Conservation (phyloP, 73 alveolate genomes). For the Paraurostyla sp. region DNA sequence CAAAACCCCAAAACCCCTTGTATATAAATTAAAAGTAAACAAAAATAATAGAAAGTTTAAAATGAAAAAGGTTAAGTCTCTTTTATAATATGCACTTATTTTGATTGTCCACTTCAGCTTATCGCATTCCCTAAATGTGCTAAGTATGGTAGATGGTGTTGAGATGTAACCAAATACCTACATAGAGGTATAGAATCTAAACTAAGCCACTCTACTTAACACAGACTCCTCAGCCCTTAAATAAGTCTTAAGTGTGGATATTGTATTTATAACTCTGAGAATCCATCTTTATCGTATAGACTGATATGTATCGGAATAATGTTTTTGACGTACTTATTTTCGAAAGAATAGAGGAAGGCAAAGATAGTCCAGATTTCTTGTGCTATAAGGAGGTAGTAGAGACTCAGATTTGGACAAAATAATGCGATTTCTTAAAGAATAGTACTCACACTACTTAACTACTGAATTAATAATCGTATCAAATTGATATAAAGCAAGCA, state of each 20-base stretch:
- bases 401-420: neutral
- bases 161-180: neutral
- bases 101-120: too few species aligned
- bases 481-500: neutral
- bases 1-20: too few species aligned
- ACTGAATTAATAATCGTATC: slow-evolving; percentile 23
- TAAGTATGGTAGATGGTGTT: slow-evolving; percentile 3
- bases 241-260: neutral
- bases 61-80: too few species aligned
- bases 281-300: neutral
- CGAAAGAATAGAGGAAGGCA: neutral
- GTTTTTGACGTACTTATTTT: slow-evolving; percentile 9
- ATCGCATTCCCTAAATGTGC: too few species aligned
- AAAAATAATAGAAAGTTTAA: too few species aligned
- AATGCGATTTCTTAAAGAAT: neutral
- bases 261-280: neutral
- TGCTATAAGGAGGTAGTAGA: slow-evolving; percentile 27
- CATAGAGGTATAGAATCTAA: neutral
- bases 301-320: neutral
- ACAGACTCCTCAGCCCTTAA: neutral
- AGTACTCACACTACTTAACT: neutral
- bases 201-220: neutral
- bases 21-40: too few species aligned
- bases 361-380: slow-evolving; percentile 28
- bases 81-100: too few species aligned